Conservation (phyloP, 768 basidiomycete species). For the Multifurca ochricompacta region DNA sequence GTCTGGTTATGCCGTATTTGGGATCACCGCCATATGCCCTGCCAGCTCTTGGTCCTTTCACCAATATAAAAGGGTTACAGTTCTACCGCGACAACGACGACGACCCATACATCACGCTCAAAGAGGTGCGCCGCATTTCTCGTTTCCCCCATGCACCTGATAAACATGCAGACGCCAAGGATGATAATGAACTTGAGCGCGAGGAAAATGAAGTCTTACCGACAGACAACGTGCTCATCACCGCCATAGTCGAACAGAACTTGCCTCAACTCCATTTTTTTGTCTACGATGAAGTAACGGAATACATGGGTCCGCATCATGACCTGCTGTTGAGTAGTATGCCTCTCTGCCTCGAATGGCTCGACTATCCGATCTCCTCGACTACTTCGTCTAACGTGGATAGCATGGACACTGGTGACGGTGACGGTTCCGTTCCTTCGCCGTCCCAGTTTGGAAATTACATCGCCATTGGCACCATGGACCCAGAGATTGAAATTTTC, state of each 20-base stretch:
- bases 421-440: slow-evolving; percentile 23
- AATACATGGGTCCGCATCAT: slow-evolving; percentile 93
- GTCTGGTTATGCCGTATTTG: slow-evolving; percentile 8
- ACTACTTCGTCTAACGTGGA: slow-evolving; percentile 36
- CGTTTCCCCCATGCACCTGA: slow-evolving; percentile 11
- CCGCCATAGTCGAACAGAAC: slow-evolving; percentile 95
- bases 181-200: slow-evolving; percentile 74
- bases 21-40: slow-evolving; percentile 14
- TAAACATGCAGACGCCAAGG: slow-evolving; percentile 30
- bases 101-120: slow-evolving; percentile 94
- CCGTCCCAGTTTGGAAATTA: slow-evolving; percentile 62
- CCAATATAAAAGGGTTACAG: slow-evolving; percentile 89
- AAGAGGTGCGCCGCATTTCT: slow-evolving; percentile 54
- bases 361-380: slow-evolving; percentile 75
- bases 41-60: slow-evolving; percentile 72
- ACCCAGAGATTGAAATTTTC: slow-evolving; percentile 99
- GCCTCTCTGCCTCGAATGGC: slow-evolving; percentile 98
- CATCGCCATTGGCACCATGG: slow-evolving; percentile 93
- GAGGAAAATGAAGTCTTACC: slow-evolving; percentile 85
- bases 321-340: slow-evolving; percentile 97
- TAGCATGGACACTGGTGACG: slow-evolving; percentile 24
- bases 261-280: slow-evolving; percentile 93
- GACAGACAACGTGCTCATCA: slow-evolving; percentile 86
- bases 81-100: slow-evolving; percentile 89
- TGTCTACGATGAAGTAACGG: slow-evolving; percentile 87